A percentile compares a stretch with the other conserved stretches of the same genome.
phyloP scores from a whole-genome alignment of 305 asterid species.

The Solanum hybrid region DNA sequence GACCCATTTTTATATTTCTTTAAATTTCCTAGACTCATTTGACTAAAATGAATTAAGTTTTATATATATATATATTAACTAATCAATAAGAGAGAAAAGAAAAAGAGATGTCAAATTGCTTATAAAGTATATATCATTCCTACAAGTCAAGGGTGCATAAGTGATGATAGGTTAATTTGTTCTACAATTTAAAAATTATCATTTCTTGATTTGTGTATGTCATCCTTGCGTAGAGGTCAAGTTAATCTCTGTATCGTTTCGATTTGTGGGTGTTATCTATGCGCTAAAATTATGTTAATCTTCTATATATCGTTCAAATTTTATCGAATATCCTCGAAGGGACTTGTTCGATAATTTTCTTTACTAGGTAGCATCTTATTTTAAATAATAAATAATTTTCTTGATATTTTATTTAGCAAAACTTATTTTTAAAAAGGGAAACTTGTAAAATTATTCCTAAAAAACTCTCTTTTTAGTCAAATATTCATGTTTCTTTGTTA shows the following conservation, averaged over 20 bases:
- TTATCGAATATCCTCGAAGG: not conserved
- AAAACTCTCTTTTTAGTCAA: not conserved
- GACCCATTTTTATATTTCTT: not conserved
- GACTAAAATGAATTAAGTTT: not conserved
- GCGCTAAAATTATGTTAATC: too few species aligned
- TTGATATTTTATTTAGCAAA: not conserved
- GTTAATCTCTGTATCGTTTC: not conserved
- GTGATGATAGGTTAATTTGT: not conserved
- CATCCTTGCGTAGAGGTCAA: not conserved
- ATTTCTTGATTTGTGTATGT: too few species aligned
- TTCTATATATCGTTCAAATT: not conserved
- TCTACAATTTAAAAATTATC: not conserved
- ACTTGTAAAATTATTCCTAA: not conserved
- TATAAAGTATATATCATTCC: not conserved
- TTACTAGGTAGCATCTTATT: too few species aligned
- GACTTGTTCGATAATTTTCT: not conserved
- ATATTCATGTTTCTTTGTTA: not conserved
- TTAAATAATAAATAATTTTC: not conserved
- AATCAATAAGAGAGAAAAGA: not conserved
- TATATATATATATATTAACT: too few species aligned
- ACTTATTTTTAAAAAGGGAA: not conserved
- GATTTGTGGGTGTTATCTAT: too few species aligned
- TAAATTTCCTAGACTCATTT: not conserved
- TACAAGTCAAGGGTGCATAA: not conserved
- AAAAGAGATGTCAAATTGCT: not conserved